These are phyloP conservation scores for Gymnopilus dilepis DNA, from an alignment of 768 basidiomycete genomes.

Conservation along the genomic window DNA sequence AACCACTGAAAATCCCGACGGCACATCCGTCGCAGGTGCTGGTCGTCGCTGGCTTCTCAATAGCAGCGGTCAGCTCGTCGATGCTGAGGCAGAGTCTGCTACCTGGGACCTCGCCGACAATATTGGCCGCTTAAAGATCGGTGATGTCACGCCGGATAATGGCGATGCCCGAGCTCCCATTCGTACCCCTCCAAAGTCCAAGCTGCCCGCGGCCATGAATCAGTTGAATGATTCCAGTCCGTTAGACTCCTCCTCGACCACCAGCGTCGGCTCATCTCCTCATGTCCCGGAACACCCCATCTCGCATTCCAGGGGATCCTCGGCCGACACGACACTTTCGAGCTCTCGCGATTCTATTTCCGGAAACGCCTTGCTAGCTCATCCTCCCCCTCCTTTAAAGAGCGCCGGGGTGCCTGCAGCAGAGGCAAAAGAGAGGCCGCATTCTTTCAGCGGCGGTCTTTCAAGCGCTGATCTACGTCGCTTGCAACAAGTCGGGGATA, in stretches of 20 bases:
- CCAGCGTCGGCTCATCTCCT: slow-evolving; percentile 77
- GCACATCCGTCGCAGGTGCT: slow-evolving; percentile 41
- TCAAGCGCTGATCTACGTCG: slow-evolving; percentile 77
- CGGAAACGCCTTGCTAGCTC: slow-evolving; percentile 62
- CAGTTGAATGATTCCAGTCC: slow-evolving; percentile 72
- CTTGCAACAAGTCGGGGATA: slow-evolving; percentile 69
- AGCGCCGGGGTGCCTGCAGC: slow-evolving; percentile 37
- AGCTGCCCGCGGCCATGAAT: slow-evolving; percentile 55
- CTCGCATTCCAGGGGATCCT: slow-evolving; percentile 83
- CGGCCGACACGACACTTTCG: slow-evolving; percentile 74
- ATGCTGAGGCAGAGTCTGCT: slow-evolving; percentile 53
- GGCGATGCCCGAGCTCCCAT: slow-evolving; percentile 60
- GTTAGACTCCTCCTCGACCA: slow-evolving; percentile 72
- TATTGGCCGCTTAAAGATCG: slow-evolving; percentile 74
- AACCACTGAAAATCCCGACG: slow-evolving; percentile 42
- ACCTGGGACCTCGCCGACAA: slow-evolving; percentile 79
- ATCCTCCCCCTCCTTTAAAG: slow-evolving; percentile 54
- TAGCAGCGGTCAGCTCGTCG: slow-evolving; percentile 65
- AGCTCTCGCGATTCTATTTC: slow-evolving; percentile 61
- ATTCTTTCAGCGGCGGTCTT: slow-evolving; percentile 81
- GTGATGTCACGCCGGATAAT: slow-evolving; percentile 53
- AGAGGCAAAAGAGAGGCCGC: slow-evolving; percentile 78
- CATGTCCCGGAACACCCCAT: slow-evolving; percentile 70
- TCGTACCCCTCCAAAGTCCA: slow-evolving; percentile 72
- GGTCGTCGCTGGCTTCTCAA: slow-evolving; percentile 68